A percentile compares a stretch with the other conserved stretches of the same genome.
Conservation (phyloP, 2,329 filamentous ascomycete genomes). For the Aspergillus unguis region DNA sequence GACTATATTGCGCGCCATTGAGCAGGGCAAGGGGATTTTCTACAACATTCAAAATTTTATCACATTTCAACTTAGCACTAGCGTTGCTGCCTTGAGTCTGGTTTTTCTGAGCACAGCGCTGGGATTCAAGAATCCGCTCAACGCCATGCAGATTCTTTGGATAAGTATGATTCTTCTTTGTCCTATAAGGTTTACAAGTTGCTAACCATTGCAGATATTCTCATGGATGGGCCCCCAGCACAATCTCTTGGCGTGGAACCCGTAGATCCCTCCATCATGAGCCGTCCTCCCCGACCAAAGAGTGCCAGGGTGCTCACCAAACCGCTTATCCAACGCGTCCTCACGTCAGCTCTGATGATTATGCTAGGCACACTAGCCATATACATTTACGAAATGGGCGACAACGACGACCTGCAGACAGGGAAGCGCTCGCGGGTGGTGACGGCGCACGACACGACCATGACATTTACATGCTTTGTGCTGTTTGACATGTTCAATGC, state of each 20-base stretch:
- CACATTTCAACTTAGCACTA: conserved; percentile 96
- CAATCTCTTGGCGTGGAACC: conserved; percentile 95
- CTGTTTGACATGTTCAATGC: conserved; percentile 99
- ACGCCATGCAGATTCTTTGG: conserved; percentile 99
- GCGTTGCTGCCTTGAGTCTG: conserved; percentile 84
- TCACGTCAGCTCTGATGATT: conserved; percentile 83
- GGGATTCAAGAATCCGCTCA: conserved; percentile 91
- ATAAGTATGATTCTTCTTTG: conserved; percentile 67
- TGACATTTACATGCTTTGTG: conserved; percentile 99
- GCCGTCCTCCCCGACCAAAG: conserved; percentile 78
- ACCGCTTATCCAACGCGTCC: conserved; percentile 75
- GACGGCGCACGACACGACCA: conserved; percentile 91
- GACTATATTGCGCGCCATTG: conserved; percentile 88
- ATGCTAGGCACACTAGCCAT: conserved; percentile 88
- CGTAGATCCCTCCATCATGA: conserved; percentile 93
- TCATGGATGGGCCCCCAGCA: conserved; percentile 97
- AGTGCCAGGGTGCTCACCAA: conserved; percentile 88
- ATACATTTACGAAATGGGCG: conserved; percentile 88
- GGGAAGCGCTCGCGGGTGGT: conserved; percentile 58
- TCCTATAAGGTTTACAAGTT: conserved; percentile 20
- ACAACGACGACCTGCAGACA: conserved; percentile 48
- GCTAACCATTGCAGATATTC: conserved; percentile 68
- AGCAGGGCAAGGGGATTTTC: conserved; percentile 98
- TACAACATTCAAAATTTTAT: conserved; percentile 99
- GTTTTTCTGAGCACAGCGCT: conserved; percentile 90